A percentile compares a stretch with the other conserved stretches of the same genome.
These are phyloP conservation scores for Lithohypha guttulata DNA, from an alignment of 2,329 filamentous ascomycete genomes.

Conservation along the genomic window DNA sequence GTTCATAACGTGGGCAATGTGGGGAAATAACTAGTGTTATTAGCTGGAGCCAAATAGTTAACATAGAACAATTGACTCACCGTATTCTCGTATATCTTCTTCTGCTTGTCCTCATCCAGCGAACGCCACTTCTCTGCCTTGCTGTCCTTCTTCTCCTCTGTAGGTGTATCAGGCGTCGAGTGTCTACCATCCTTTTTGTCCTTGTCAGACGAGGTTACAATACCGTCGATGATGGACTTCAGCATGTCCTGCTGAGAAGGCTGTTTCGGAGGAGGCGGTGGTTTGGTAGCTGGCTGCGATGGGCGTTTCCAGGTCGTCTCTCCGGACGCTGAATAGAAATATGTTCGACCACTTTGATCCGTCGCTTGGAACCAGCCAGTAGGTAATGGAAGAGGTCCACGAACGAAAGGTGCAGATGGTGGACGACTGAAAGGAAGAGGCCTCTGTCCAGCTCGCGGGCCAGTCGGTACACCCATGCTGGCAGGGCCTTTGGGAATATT, in stretches of 20 bases:
- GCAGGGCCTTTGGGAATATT: conserved; percentile 13
- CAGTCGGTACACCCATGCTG: conserved; percentile 14
- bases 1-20: conserved; percentile 74
- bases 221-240: conserved; percentile 59
- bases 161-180: conserved; percentile 54
- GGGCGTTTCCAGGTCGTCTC: conserved; percentile 74
- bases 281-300: conserved; percentile 55
- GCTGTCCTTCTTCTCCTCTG: conserved; percentile 44
- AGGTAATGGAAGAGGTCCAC: conserved; percentile 52
- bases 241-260: conserved; percentile 64
- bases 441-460: conserved; percentile 38
- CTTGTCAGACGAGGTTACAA: conserved; percentile 57
- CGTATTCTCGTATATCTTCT: conserved; percentile 89
- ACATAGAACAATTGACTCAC: conserved; percentile 47
- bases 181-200: conserved; percentile 34
- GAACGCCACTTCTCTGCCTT: conserved; percentile 42
- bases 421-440: conserved; percentile 43
- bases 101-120: conserved; percentile 65
- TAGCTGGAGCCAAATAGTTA: neutral
- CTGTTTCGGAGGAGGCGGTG: conserved; percentile 53
- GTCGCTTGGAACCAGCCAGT: conserved; percentile 76
- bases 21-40: conserved; percentile 58
- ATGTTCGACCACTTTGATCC: conserved; percentile 57
- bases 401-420: conserved; percentile 45
- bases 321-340: conserved; percentile 76